These are phyloP conservation scores for Cladobotryum mycophilum DNA, from an alignment of 2,329 filamentous ascomycete species.

Conservation along the genomic window DNA sequence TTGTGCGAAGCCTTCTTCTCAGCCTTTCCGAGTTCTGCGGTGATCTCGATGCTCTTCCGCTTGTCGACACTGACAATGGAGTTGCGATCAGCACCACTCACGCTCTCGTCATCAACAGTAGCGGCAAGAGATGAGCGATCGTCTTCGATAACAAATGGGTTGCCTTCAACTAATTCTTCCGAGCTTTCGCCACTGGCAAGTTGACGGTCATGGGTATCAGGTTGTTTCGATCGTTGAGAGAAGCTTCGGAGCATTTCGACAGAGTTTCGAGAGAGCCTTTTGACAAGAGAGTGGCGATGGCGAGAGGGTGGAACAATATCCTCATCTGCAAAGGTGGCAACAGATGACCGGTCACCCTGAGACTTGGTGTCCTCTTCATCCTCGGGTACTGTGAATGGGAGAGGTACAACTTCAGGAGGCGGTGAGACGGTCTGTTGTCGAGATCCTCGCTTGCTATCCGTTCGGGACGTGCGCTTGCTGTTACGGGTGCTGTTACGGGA, in stretches of 20 bases:
- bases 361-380: constrained; percentile 33
- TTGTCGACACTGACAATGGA: constrained; percentile 19
- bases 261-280: constrained; percentile 45
- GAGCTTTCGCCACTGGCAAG: constrained; percentile 31
- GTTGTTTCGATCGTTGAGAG: constrained; percentile 29
- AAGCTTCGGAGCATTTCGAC: constrained; percentile 37
- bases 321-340: constrained; percentile 64
- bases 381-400: constrained; percentile 58
- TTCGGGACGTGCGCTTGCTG: constrained; percentile 2
- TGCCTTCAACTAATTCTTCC: constrained; percentile 40
- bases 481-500: constrained; percentile 13
- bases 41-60: constrained; percentile 33
- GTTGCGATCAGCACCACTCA: constrained; percentile 32
- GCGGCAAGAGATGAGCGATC: constrained; percentile 50
- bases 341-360: constrained; percentile 54
- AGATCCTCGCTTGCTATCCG: constrained; percentile 12
- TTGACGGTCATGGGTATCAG: constrained; percentile 10
- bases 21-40: constrained; percentile 28
- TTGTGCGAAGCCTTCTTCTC: neutral
- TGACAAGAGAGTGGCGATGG: constrained; percentile 36
- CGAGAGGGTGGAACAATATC: constrained; percentile 24
- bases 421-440: constrained; percentile 25
- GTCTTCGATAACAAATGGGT: constrained; percentile 28
- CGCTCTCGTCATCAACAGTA: constrained; percentile 49
- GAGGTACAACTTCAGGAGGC: constrained; percentile 49